These are phyloP conservation scores for Gamarada debralockiae DNA, from an alignment of 495 filamentous ascomycete genomes.

Conservation along the genomic window DNA sequence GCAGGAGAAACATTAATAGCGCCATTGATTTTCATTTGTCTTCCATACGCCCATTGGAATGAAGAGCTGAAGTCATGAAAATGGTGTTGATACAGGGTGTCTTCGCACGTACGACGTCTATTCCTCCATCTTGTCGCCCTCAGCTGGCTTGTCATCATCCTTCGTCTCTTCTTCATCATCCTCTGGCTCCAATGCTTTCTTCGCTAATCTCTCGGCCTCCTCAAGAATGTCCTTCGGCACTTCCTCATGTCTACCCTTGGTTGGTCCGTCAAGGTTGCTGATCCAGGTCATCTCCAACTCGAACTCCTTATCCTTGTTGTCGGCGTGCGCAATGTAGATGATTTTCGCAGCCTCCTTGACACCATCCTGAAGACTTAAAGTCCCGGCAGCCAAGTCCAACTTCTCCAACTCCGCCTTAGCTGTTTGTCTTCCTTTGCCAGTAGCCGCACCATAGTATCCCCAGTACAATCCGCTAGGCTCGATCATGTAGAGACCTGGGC, in stretches of 20 bases:
- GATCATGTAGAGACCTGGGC: constrained; percentile 95
- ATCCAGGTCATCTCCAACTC: constrained; percentile 99
- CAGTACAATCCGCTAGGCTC: constrained; percentile 96
- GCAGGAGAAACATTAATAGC: no score
- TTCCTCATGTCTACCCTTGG: constrained; percentile 84
- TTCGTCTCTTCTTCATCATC: constrained; percentile 63
- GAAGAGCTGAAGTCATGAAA: constrained; percentile 12
- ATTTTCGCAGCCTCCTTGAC: constrained; percentile 96
- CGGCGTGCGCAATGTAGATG: constrained; percentile 94
- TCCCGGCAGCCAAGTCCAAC: constrained; percentile 75
- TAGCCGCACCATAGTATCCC: constrained; percentile 98
- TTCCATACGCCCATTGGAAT: not conserved
- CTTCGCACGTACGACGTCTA: constrained; percentile 35
- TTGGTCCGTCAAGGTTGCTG: constrained; percentile 74
- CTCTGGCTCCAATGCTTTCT: constrained; percentile 67
- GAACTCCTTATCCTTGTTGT: constrained; percentile 97
- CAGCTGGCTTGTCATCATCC: constrained; percentile 38
- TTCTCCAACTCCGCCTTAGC: constrained; percentile 98
- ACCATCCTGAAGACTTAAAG: constrained; percentile 75
- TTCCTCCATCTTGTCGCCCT: constrained; percentile 72
- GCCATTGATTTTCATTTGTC: not conserved
- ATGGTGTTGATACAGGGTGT: constrained; percentile 23
- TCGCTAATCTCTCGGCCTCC: constrained; percentile 87
- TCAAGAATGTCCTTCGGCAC: constrained; percentile 85
- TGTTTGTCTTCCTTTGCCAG: constrained; percentile 91